phyloP scores from a whole-genome alignment of 2,329 filamentous ascomycete genomes.

The Phialocephala subalpina region DNA sequence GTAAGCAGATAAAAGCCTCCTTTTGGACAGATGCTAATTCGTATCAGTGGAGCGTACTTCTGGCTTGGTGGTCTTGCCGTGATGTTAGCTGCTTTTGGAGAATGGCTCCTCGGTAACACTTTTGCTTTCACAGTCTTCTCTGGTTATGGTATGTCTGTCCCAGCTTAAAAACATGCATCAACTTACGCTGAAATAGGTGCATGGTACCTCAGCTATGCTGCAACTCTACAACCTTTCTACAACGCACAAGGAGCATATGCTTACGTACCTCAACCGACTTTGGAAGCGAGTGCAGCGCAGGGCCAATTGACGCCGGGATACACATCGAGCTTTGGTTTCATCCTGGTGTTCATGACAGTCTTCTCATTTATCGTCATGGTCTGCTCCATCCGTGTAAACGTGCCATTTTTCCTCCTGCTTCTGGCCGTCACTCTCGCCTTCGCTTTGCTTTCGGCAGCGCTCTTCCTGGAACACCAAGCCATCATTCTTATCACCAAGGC shows the following conservation, averaged over 20 bases:
- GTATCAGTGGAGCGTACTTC: not conserved
- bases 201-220: conserved; percentile 13
- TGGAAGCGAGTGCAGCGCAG: not conserved
- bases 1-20: not conserved
- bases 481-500: not conserved
- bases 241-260: conserved; percentile 10
- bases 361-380: conserved; percentile 4
- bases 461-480: not conserved
- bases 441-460: not conserved
- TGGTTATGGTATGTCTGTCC: conserved; percentile 3
- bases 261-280: not conserved
- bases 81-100: not conserved
- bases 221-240: conserved; percentile 11
- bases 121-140: conserved; percentile 7
- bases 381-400: conserved; percentile 5
- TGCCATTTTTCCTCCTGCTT: not conserved
- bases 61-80: not conserved
- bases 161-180: not conserved
- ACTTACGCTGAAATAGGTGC: not conserved
- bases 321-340: conserved; percentile 7
- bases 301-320: conserved; percentile 4
- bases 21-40: too few relatives aligned
- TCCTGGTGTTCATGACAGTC: conserved; percentile 12
- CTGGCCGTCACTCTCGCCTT: not conserved
- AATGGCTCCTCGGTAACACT: conserved; percentile 9